Evolutionary conservation across 2,329 filamentous ascomycete species (phyloP), one percentile per base, ranked within the genome.

Genomic region (Exophiala calicioides): DNA sequence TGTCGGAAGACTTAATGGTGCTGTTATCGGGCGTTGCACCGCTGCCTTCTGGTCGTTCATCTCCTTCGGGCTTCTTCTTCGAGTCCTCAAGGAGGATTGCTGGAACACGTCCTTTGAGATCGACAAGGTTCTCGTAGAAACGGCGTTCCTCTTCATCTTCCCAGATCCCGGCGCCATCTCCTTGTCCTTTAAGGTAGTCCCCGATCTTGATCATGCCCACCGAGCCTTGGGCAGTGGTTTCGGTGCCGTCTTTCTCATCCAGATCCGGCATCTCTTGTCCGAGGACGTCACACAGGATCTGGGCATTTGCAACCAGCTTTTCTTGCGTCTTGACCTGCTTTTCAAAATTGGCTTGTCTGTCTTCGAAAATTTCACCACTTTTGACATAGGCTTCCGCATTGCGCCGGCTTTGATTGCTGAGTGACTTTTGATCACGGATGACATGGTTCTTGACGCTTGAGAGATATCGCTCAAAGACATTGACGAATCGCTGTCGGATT

Each of bases 331-430:
- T 98, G 46, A 90, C 76, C 58, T 93, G 86, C 67, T 90, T 96
- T 65, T 98, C 94, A 58, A 94, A 95, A 63, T 90, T 97, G 43
- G 90, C 82, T 65, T 98, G 93, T 39, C 93, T 86, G 62, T 98
- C 93, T 65, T 98, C 93, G 56, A 98, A 97, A 4, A 98, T 91
- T 64, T 98, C 93, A 2, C 93, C 93, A 27, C 93, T 97, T 63
- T 96, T 96, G 60, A 98, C 91, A 61, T 98, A 98, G 4, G 91
- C 93, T 68, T 98, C 93, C 1, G 93, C 91, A 68, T 98, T 98
- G 58, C 91, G 90, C 54, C 90, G 88, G 43, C 88, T 89, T 69
- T 98, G 93, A 19, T 80, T 82, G 42, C 84, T 80, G 30, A 98
- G 84, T 30, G 86, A 85, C 66, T 95, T 93, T 65, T 98, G 93